Conservation (phyloP, 2,329 filamentous ascomycete genomes). For the Aurifilum marmelostoma region DNA sequence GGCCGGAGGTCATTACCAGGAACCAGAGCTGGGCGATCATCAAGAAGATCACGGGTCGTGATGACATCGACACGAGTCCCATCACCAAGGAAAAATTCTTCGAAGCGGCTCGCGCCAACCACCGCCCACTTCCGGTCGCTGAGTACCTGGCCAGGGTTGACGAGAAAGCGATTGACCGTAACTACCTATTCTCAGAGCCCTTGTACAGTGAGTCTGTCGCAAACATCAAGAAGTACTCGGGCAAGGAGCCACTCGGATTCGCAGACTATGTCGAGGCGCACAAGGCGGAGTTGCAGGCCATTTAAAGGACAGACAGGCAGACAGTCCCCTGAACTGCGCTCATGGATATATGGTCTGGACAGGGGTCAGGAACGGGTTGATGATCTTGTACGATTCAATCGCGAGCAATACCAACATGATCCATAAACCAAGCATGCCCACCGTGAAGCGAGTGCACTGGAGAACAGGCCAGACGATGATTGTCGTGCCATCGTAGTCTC, state of each 20-base stretch:
- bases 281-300: constrained; percentile 23
- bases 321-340: neutral
- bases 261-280: constrained; percentile 23
- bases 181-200: neutral
- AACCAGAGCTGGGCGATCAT: constrained; percentile 37
- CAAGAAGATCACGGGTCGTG: constrained; percentile 37
- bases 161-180: neutral
- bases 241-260: constrained; percentile 20
- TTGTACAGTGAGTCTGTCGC: constrained; percentile 3
- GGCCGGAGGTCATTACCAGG: constrained; percentile 40
- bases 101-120: neutral
- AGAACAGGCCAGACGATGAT: neutral
- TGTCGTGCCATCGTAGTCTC: constrained; percentile 3
- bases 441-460: neutral
- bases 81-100: constrained; percentile 17
- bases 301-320: neutral
- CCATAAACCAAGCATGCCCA: neutral
- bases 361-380: neutral
- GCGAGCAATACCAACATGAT: neutral
- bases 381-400: neutral
- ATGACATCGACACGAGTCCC: constrained; percentile 32
- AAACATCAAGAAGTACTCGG: constrained; percentile 25
- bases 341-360: neutral
- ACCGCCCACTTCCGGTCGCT: neutral
- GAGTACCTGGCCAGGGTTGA: neutral